phyloP scores from a whole-genome alignment of 768 basidiomycete species.

The Boletus sp. region DNA sequence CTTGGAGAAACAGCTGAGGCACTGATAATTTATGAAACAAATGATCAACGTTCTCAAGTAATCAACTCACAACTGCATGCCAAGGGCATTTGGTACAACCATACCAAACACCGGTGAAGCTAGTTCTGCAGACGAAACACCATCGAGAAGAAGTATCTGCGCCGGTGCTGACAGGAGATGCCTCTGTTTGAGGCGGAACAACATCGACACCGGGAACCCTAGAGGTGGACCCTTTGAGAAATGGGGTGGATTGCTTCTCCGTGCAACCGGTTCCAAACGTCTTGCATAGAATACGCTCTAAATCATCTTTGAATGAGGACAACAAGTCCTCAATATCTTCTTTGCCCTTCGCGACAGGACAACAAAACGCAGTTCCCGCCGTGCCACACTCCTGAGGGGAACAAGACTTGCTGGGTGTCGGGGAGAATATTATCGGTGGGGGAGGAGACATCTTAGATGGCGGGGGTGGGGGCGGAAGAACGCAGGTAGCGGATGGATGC shows the following conservation, averaged over 20 bases:
- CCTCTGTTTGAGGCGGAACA: neutral
- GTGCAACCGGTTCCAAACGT: conserved; percentile 29
- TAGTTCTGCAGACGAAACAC: conserved; percentile 32
- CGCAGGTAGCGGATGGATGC: neutral
- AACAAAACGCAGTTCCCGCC: conserved; percentile 30
- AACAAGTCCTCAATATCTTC: conserved; percentile 47
- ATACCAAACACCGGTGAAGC: conserved; percentile 27
- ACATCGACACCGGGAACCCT: neutral
- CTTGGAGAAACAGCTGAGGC: conserved; percentile 27
- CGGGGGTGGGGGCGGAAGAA: conserved; percentile 15
- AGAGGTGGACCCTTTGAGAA: neutral
- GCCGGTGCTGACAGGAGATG: neutral
- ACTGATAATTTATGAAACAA: conserved; percentile 19
- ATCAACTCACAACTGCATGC: conserved; percentile 28
- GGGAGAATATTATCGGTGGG: conserved; percentile 1
- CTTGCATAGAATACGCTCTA: conserved; percentile 44
- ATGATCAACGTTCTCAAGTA: neutral
- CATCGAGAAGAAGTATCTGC: conserved; percentile 9
- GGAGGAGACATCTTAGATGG: conserved; percentile 2
- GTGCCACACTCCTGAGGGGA: neutral
- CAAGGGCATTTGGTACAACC: conserved; percentile 32
- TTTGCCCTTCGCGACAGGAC: conserved; percentile 45
- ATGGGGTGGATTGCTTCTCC: neutral
- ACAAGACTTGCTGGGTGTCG: neutral
- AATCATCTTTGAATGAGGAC: conserved; percentile 48